These are phyloP conservation scores for Moesziomyces parantarcticus DNA, from an alignment of 1,284 basidiomycete genomes.

Conservation along the genomic window DNA sequence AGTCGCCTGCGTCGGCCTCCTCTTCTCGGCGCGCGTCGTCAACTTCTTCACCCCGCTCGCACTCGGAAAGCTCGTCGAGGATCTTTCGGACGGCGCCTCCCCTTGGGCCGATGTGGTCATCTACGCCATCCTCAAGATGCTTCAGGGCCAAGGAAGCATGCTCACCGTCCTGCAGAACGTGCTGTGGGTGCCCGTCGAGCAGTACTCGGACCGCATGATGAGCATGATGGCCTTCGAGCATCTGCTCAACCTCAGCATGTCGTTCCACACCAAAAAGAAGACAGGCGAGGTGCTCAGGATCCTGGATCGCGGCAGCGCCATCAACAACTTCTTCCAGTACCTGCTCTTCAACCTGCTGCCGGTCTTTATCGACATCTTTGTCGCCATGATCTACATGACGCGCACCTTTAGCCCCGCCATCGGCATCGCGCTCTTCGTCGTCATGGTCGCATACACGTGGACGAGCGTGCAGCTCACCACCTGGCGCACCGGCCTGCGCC, in stretches of 20 bases:
- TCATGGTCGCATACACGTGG: conserved; percentile 83
- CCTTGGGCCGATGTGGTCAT: conserved; percentile 58
- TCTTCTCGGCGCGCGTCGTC: conserved; percentile 79
- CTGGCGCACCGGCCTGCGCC: conserved; percentile 77
- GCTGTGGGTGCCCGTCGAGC: conserved; percentile 82
- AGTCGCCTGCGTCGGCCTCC: conserved; percentile 76
- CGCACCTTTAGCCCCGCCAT: conserved; percentile 77
- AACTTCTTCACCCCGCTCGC: conserved; percentile 79
- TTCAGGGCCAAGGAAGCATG: conserved; percentile 69
- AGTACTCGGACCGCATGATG: conserved; percentile 74
- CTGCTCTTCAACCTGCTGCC: conserved; percentile 83
- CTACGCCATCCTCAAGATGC: conserved; percentile 68
- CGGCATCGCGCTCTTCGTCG: conserved; percentile 78
- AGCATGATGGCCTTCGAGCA: conserved; percentile 67
- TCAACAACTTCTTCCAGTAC: conserved; percentile 69
- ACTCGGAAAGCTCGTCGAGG: conserved; percentile 76
- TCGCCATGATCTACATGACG: conserved; percentile 73
- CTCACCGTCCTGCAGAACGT: conserved; percentile 59
- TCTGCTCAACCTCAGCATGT: conserved; percentile 75
- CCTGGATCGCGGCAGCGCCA: conserved; percentile 75
- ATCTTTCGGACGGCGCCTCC: conserved; percentile 56
- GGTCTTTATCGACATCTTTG: conserved; percentile 79
- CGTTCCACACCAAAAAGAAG: conserved; percentile 82
- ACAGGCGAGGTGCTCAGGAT: conserved; percentile 77
- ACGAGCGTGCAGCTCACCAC: conserved; percentile 75